Base-by-base conservation (phyloP, 805 yeast genomes). In the Kluyveromyces siamensis region DNA sequence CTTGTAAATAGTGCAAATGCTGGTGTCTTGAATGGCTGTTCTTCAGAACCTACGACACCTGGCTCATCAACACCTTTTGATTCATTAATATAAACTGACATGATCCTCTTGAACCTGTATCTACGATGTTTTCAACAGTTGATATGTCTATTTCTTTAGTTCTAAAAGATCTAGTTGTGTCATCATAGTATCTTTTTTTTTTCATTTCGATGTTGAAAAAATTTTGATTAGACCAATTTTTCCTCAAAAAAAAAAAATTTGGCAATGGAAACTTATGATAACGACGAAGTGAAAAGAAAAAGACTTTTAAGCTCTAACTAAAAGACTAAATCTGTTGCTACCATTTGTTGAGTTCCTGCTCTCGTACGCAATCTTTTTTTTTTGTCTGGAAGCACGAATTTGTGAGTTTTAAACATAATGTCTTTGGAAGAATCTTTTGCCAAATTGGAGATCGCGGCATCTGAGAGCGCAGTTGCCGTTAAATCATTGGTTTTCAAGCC, bases 401-500 rank as follows among this genome's bases (percentile, higher is more conserved):
- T 30, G 35, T 30, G 14, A 30, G 35, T 30, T 30, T 30, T 30
- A 13, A 30, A 3, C 35, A 30, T 30, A 30, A 83, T 83, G 88
- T 79, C 87, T 43, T 73, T 83, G 55, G 87, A 80, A 72, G 79
- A 82, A 59, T 70, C 83, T 19, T 76, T 85, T 56, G 80, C 87
- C 41, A 75, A 81, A 43, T 72, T 85, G 52, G 82, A 89, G 40
- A 68, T 84, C 55, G 74, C 78, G 37, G 73, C 77, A 40, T 82
- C 76, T 41, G 82, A 73, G 42, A 71, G 73, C 37, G 74, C 84
- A 2, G 52, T 71, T 27, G 71, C 81, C 27, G 76, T 87, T 52
- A 88, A 88, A 68, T 77, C 90, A 5, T 72, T 88, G 52, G 89
- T 88, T 27, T 88, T 88, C 78, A 88, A 88, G 71, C 96, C 96